Percentiles rank a stretch among this genome's conserved stretches.
Evolutionary conservation across 129 eudicot genomes (phyloP).

Genomic region (Centaurea solstitialis): DNA sequence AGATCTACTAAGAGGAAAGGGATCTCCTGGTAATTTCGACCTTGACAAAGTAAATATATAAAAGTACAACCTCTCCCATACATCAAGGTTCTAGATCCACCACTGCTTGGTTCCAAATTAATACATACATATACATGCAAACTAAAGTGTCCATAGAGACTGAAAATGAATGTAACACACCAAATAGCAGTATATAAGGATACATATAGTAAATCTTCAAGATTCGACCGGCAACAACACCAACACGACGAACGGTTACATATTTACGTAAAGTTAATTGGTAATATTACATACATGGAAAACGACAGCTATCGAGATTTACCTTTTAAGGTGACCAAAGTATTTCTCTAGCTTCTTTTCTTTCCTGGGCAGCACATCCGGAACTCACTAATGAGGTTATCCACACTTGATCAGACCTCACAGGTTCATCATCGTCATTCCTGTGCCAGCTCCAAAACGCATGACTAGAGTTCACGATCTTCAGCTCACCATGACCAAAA

Average conservation of each 20-base stretch:
- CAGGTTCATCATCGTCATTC: constrained; percentile 95
- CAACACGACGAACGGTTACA: neutral
- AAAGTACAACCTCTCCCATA: too few species aligned
- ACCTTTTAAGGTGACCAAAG: constrained; percentile 45
- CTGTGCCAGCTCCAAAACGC: constrained; percentile 98
- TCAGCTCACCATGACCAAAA: constrained; percentile 96
- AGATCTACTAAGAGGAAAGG: too few species aligned
- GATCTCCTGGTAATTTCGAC: too few species aligned
- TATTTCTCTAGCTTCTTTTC: constrained; percentile 41
- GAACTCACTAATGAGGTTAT: constrained; percentile 68
- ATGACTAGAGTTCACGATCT: constrained; percentile 70
- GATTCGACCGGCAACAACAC: neutral
- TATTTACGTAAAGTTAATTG: neutral
- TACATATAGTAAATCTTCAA: neutral
- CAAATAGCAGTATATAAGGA: neutral
- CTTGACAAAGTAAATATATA: too few species aligned
- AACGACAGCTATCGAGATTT: neutral
- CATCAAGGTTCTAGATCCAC: neutral
- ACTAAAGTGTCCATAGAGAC: neutral
- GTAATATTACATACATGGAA: constrained; percentile 13
- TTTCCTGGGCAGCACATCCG: constrained; percentile 46
- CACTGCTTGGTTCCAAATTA: neutral
- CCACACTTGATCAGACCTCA: constrained; percentile 90
- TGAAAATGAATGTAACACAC: neutral
- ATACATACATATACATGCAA: neutral